Percentiles rank a stretch among this genome's conserved stretches.
phyloP scores from a whole-genome alignment of 2,329 filamentous ascomycete species.

The Dendrostoma leiphaemia region DNA sequence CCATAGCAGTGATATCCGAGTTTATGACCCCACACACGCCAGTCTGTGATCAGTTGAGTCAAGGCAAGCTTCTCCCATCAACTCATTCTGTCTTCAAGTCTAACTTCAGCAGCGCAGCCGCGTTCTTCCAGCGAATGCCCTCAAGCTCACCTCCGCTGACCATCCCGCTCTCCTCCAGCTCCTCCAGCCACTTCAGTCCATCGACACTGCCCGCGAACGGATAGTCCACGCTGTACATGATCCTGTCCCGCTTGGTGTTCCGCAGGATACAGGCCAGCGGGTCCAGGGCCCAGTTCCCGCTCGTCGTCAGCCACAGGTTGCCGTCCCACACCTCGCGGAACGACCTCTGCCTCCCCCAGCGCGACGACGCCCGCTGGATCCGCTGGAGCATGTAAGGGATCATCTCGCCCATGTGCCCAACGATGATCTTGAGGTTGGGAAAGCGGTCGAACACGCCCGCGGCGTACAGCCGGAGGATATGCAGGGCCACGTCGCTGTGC shows the following conservation, averaged over 20 bases:
- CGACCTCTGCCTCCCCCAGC: constrained; percentile 30
- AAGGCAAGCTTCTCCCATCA: background rate
- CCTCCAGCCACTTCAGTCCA: constrained; percentile 45
- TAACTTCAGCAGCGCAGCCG: constrained; percentile 42
- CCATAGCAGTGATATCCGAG: too few species aligned
- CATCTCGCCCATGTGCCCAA: constrained; percentile 53
- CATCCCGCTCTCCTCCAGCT: constrained; percentile 47
- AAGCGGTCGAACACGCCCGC: constrained; percentile 54
- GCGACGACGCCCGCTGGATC: constrained; percentile 27
- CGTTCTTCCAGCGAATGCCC: constrained; percentile 48
- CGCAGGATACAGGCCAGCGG: constrained; percentile 43
- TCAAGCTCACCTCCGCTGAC: constrained; percentile 47
- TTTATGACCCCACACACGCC: too few species aligned
- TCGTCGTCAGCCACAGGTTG: constrained; percentile 58
- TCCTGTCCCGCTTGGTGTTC: constrained; percentile 45
- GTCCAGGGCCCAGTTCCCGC: constrained; percentile 48
- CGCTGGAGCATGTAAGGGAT: constrained; percentile 55
- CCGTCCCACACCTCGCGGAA: constrained; percentile 51
- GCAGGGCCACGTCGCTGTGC: constrained; percentile 49
- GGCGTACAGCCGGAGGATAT: constrained; percentile 48
- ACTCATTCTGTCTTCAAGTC: constrained; percentile 24
- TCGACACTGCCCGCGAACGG: constrained; percentile 51
- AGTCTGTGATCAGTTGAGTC: too few species aligned
- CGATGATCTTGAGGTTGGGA: constrained; percentile 51
- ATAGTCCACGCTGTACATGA: constrained; percentile 58